A percentile compares a stretch with the other conserved stretches of the same genome.
These are phyloP conservation scores for Gelatoporia subvermispora DNA, from an alignment of 768 basidiomycete species.

Conservation along the genomic window DNA sequence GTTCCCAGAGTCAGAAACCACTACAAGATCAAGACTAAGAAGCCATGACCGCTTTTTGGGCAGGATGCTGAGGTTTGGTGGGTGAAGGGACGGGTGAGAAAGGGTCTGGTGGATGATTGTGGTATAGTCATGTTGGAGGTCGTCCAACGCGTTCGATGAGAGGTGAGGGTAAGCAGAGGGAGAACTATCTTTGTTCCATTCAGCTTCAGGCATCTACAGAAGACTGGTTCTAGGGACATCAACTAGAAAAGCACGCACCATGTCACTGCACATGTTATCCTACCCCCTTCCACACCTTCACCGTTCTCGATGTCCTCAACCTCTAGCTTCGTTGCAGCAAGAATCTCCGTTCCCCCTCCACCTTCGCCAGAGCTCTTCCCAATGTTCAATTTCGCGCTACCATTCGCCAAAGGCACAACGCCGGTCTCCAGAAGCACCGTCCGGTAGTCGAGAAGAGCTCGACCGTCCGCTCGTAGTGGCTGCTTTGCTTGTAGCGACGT, in stretches of 20 bases:
- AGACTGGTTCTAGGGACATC: no score
- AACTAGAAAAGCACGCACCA: constrained; percentile 52
- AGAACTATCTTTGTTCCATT: constrained; percentile 52
- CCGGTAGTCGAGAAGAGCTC: constrained; percentile 61
- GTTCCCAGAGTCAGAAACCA: constrained; percentile 74
- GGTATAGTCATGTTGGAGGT: constrained; percentile 71
- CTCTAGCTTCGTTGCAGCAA: constrained; percentile 77
- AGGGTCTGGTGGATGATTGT: constrained; percentile 59
- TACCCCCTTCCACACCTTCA: constrained; percentile 51
- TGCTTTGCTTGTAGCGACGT: constrained; percentile 53
- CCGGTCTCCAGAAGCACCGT: constrained; percentile 71
- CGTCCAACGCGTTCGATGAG: constrained; percentile 60
- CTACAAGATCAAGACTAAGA: constrained; percentile 68
- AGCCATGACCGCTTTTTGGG: constrained; percentile 65
- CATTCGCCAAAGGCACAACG: constrained; percentile 76
- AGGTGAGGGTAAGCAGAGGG: constrained; percentile 76
- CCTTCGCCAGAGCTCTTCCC: constrained; percentile 51
- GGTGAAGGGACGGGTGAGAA: constrained; percentile 61
- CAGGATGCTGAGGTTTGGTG: constrained; percentile 50
- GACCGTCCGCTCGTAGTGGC: constrained; percentile 75
- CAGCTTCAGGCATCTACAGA: constrained; percentile 3
- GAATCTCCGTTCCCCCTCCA: constrained; percentile 68
- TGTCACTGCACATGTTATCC: constrained; percentile 63
- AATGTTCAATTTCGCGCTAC: constrained; percentile 73
- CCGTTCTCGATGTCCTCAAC: constrained; percentile 52